Evolutionary conservation across 257 asterid species (phyloP).

Genomic region (Handroanthus guayacan): DNA sequence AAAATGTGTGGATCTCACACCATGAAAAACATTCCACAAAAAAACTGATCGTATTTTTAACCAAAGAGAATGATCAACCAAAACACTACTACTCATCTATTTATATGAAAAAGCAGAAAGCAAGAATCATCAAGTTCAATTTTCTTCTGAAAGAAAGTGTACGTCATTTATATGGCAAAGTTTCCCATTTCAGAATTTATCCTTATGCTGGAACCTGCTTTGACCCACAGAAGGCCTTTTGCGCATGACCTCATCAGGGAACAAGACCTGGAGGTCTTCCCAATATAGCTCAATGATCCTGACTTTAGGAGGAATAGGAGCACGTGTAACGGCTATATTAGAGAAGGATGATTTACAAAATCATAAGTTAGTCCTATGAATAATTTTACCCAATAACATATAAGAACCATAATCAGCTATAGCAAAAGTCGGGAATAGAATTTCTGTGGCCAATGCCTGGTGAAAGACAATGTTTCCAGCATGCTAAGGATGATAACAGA

Average conservation of each 20-base stretch:
- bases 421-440: neutral
- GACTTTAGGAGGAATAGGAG: neutral
- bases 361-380: neutral
- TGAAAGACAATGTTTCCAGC: neutral
- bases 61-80: neutral
- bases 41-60: neutral
- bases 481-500: constrained; percentile 2
- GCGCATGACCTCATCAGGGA: neutral
- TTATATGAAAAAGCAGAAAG: constrained; percentile 2
- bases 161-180: neutral
- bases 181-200: constrained; percentile 11
- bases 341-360: constrained; percentile 7
- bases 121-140: neutral
- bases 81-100: neutral
- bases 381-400: neutral
- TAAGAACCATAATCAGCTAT: neutral
- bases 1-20: neutral
- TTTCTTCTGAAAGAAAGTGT: neutral
- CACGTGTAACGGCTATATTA: neutral
- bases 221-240: neutral
- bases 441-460: neutral
- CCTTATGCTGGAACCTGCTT: neutral
- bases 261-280: neutral
- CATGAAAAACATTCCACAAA: constrained; percentile 13
- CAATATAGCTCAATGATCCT: neutral